Evolutionary conservation across 192 early-diverging fungal species (phyloP).

Genomic region (Backusella westeae): DNA sequence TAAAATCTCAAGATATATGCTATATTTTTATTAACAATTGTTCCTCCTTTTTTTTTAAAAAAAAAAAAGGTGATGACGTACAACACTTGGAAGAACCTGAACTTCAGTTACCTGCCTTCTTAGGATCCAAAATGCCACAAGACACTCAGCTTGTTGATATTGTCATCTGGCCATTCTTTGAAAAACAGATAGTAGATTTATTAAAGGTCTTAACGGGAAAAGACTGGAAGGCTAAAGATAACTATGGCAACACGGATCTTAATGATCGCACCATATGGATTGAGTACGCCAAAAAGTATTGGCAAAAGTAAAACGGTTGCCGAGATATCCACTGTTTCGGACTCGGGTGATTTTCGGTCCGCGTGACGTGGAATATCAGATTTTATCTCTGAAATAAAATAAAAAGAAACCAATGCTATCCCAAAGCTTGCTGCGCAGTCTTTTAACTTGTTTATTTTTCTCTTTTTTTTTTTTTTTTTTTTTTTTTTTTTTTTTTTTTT

Average conservation of each 20-base stretch:
- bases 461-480: neutral
- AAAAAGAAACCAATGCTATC: neutral
- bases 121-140: slow-evolving; percentile 39
- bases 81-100: slow-evolving; percentile 40
- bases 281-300: slow-evolving; percentile 32
- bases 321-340: neutral
- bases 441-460: no score
- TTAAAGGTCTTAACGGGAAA: slow-evolving; percentile 30
- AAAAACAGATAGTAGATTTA: slow-evolving; percentile 32
- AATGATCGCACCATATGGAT: slow-evolving; percentile 36
- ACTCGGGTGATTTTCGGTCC: neutral
- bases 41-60: neutral
- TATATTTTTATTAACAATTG: neutral
- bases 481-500: no score
- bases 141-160: slow-evolving; percentile 38
- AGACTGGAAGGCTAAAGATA: slow-evolving; percentile 2
- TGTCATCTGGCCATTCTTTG: slow-evolving; percentile 43
- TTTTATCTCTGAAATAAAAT: neutral
- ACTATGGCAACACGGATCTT: slow-evolving; percentile 24
- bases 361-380: neutral
- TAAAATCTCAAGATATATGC: neutral
- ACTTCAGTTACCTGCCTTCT: slow-evolving; percentile 35
- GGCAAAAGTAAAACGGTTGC: slow-evolving; percentile 8
- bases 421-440: neutral
- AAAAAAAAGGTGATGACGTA: slow-evolving; percentile 45